phyloP scores from a whole-genome alignment of 306 rosid species.

The Castanopsis chinensis region DNA sequence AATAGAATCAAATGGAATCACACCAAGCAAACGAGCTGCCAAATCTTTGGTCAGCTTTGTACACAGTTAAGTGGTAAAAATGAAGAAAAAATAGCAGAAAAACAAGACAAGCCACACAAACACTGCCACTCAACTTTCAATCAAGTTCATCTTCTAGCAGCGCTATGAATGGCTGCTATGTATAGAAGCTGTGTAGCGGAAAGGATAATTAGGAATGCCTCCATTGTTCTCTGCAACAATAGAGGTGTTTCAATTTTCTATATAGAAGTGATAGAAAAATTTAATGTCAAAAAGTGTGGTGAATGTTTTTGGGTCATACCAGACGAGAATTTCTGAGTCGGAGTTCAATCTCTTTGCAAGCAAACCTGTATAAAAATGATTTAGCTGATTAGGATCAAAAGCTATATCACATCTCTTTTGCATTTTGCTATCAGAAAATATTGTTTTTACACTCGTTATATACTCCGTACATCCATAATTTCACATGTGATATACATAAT shows the following conservation, averaged over 20 bases:
- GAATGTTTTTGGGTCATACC: constrained; percentile 49
- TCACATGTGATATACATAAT: no score
- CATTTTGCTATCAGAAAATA: background rate
- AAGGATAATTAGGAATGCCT: constrained; percentile 88
- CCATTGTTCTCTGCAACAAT: constrained; percentile 78
- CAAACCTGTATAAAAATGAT: constrained; percentile 54
- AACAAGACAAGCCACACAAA: constrained; percentile 1
- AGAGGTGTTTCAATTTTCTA: constrained; percentile 5
- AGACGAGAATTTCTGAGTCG: constrained; percentile 63
- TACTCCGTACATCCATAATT: no score
- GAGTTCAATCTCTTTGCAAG: constrained; percentile 87
- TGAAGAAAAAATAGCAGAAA: background rate
- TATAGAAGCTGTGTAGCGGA: constrained; percentile 83
- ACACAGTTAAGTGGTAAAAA: constrained; percentile 1
- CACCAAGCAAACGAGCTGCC: constrained; percentile 36
- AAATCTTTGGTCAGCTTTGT: constrained; percentile 10
- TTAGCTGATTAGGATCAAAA: constrained; percentile 12
- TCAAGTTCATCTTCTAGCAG: constrained; percentile 29
- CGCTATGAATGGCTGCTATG: constrained; percentile 67
- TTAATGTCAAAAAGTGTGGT: background rate
- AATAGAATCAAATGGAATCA: constrained; percentile 15
- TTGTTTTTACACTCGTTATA: no score
- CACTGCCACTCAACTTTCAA: background rate
- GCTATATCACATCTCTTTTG: background rate
- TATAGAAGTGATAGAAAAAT: background rate